Base-by-base conservation (phyloP, 2,329 filamentous ascomycete genomes). In the Kalmusia sp. region DNA sequence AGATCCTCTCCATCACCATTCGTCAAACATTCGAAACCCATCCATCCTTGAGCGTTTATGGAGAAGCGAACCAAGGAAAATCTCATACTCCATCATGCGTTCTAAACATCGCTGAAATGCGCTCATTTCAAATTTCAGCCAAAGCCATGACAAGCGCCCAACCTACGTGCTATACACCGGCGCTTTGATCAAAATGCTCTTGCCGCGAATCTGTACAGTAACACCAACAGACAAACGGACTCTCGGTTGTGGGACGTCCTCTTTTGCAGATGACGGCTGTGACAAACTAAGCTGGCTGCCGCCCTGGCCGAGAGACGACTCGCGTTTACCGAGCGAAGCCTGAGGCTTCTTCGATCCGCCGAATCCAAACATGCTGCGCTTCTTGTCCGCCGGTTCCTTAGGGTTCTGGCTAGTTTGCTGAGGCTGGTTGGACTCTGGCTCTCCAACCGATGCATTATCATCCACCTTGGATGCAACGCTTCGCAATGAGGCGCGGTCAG, bases 191-290 rank as follows among this genome's bases (percentile, higher is more conserved):
- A 82, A 62, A 28, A 82, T 76, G 35, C 72, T 76, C 58, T 79
- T 76, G n/a, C 78, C 77, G 40, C 79, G 73, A 30, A 82, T 77
- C 54, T 76, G 72, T n/a, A 81, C 78, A 6, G 75, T 73, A 37
- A 81, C 68, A 27, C 79, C 78, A 9, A 77, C 77, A 14, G 79
- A 73, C 67, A 82, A 68, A n/a, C 79, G 71, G 35, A 82, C 79
- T 12, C 78, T 69, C 22, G 76, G 75, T 46, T 76, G 71, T 37
- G 67, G 59, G 31, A 74, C 64, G 47, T 80, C 78, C 31, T 78
- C 74, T 44, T 72, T 70, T 6, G 54, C 75, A 19, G 77, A 76
- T 38, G 64, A 68, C 25, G 67, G 61, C 47, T 68, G 70, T 14
- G 63, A 64, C 30, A 74, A 65, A 39, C 69, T 72, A 47, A 67